phyloP scores from a whole-genome alignment of 345 rosid genomes.

The Heritiera littoralis region DNA sequence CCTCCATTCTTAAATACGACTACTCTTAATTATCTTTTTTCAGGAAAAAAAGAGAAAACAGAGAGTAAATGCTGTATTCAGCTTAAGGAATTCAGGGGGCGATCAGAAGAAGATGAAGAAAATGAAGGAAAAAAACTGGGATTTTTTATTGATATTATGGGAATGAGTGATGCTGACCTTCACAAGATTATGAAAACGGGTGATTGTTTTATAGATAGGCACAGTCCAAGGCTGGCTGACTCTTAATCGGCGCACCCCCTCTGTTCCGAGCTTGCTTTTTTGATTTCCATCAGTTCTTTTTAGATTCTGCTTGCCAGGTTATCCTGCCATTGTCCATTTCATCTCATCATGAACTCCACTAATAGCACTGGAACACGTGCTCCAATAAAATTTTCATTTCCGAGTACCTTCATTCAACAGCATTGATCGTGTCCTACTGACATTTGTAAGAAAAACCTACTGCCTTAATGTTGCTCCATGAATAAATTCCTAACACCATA shows the following conservation, averaged over 20 bases:
- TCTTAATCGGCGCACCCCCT: slow-evolving; percentile 45
- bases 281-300: neutral
- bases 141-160: slow-evolving; percentile 11
- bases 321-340: neutral
- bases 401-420: too few relatives aligned
- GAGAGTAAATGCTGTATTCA: slow-evolving; percentile 23
- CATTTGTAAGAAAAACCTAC: too few relatives aligned
- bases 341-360: neutral
- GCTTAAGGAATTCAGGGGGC: slow-evolving; percentile 5
- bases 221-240: slow-evolving; percentile 15
- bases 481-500: too few relatives aligned
- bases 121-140: neutral
- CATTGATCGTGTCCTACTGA: too few relatives aligned
- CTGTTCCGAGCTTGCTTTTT: slow-evolving; percentile 15
- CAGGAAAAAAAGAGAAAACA: neutral
- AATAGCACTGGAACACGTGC: neutral
- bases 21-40: neutral
- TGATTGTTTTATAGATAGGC: slow-evolving; percentile 14
- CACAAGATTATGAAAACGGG: slow-evolving; percentile 28
- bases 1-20: slow-evolving; percentile 53
- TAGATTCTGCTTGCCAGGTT: neutral
- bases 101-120: slow-evolving; percentile 20
- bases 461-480: too few relatives aligned
- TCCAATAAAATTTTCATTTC: too few relatives aligned
- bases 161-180: slow-evolving; percentile 48